Base-by-base conservation (phyloP, 331 rosid species). In the Acacia pycnantha region DNA sequence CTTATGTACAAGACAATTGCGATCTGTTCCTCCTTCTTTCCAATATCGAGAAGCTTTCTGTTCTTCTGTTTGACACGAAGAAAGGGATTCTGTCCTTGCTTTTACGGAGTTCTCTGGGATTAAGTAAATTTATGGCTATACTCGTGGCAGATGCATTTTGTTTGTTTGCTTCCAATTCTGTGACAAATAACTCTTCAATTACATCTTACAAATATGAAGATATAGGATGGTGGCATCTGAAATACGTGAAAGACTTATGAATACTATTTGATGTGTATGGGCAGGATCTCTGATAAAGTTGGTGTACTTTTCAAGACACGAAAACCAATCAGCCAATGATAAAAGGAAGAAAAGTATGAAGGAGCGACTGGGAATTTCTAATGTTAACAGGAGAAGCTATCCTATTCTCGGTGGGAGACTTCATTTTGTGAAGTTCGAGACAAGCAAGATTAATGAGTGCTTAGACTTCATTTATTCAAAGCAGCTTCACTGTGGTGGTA, bases 331-430 rank as follows among this genome's bases (percentile, higher is more conserved):
- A 44, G 79, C 33, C 48, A 82, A 84, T 88, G 97, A 92, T 85
- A 84, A 83, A 86, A 87, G 97, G 87, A 91, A 86, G 84, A 88
- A 76, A 75, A 90, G 70, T 74, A 41, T 84, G 81, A 88, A 85
- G 89, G 91, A 88, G 58, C 78, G 85, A 37, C 83, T 90, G 85
- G 98, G 91, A 46, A 78, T 92, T 70, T 83, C 89, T 48, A 92
- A 81, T 59, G 90, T 91, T 70, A 87, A 66, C 83, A 86, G 98
- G 84, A 91, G 94, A 87, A 94, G 90, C 90, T 92, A 85, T 78
- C 98, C 97, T 51, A 82, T 94, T 90, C 97, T 94, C 41, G 98
- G 98, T 22, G 98, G 98, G 84, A 89, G 98, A 84, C 98, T 94
- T 84, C 98, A 94, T 86, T 94, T 94, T 88, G 96, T 94, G 85